A percentile compares a stretch with the other conserved stretches of the same genome.
Conservation (phyloP, 768 basidiomycete genomes). For the Harrya chromipes region DNA sequence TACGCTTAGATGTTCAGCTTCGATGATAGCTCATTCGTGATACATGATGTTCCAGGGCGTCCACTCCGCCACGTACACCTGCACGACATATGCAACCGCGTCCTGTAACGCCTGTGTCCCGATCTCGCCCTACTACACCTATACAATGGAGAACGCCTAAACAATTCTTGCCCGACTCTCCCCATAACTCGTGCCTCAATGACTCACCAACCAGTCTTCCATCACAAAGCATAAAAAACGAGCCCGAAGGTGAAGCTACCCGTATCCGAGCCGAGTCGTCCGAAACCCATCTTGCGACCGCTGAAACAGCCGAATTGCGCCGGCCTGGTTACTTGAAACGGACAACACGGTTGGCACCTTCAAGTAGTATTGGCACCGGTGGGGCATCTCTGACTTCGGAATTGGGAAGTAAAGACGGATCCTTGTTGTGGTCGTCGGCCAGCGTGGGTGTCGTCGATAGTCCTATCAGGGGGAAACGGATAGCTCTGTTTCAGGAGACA, state of each 20-base stretch:
- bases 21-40: neutral
- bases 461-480: conserved; percentile 66
- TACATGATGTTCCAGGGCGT: conserved; percentile 5
- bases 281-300: conserved; percentile 47
- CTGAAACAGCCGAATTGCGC: conserved; percentile 55
- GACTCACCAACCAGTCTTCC: neutral
- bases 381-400: conserved; percentile 10
- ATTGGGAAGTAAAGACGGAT: conserved; percentile 7
- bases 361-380: conserved; percentile 33
- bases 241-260: conserved; percentile 54
- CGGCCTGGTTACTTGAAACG: conserved; percentile 74
- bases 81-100: conserved; percentile 15
- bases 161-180: neutral
- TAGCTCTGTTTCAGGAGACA: conserved; percentile 78
- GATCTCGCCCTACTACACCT: conserved; percentile 15
- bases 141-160: neutral
- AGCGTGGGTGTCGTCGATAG: conserved; percentile 64
- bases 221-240: conserved; percentile 11
- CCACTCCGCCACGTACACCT: conserved; percentile 16
- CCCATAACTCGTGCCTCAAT: neutral
- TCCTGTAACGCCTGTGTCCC: conserved; percentile 11
- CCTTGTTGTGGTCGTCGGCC: conserved; percentile 21
- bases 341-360: conserved; percentile 41
- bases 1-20: conserved; percentile 6
- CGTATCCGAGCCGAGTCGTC: conserved; percentile 54